A percentile compares a stretch with the other conserved stretches of the same genome.
Conservation (phyloP, 2,329 filamentous ascomycete genomes). For the Dendrostoma leiphaemia region DNA sequence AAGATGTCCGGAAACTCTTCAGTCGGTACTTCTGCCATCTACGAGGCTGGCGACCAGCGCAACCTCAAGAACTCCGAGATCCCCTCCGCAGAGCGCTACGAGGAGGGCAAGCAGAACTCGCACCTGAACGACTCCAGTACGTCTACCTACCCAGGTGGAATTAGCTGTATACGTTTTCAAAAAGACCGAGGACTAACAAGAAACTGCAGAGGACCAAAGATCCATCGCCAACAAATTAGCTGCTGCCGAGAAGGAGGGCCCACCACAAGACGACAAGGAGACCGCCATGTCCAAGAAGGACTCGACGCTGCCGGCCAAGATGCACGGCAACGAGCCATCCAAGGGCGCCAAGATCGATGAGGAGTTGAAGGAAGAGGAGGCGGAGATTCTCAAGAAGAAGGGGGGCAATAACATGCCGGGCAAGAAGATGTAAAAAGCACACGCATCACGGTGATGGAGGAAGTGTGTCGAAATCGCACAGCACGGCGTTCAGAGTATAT, state of each 20-base stretch:
- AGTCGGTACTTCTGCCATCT: conserved; percentile 64
- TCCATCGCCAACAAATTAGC: conserved; percentile 70
- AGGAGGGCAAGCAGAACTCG: conserved; percentile 70
- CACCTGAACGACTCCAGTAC: conserved; percentile 73
- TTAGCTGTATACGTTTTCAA: background rate
- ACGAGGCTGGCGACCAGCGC: conserved; percentile 76
- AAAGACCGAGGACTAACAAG: background rate
- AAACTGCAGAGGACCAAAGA: conserved; percentile 61
- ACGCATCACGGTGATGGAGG: background rate
- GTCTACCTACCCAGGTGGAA: conserved; percentile 21
- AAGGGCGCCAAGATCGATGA: conserved; percentile 72
- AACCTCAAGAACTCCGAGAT: conserved; percentile 55
- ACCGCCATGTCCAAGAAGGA: conserved; percentile 51
- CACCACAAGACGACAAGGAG: conserved; percentile 42
- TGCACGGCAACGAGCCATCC: conserved; percentile 72
- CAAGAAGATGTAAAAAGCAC: conserved; percentile 31
- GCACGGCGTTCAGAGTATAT: conserved; percentile 16
- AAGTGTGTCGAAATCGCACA: background rate
- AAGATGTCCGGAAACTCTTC: conserved; percentile 50
- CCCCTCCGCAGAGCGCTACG: conserved; percentile 56
- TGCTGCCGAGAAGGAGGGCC: conserved; percentile 53
- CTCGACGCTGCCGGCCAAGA: conserved; percentile 59
- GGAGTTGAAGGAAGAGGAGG: conserved; percentile 65
- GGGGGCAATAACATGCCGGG: conserved; percentile 33
- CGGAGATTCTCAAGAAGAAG: conserved; percentile 62